Conservation (phyloP, 306 rosid species). For the Cicer chorassanicum region DNA sequence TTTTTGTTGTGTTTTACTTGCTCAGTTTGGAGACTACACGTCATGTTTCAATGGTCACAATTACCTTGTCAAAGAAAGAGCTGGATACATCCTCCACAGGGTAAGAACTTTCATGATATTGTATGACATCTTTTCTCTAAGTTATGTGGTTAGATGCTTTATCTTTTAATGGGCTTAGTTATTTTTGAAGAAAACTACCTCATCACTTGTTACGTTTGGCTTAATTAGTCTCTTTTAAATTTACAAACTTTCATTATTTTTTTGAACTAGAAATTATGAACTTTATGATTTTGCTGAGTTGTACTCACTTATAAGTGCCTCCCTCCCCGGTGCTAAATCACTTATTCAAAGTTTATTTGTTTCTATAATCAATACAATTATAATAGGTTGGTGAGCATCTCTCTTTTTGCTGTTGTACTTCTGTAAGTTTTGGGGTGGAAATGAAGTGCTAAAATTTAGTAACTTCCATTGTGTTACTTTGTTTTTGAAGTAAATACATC, state of each 20-base stretch:
- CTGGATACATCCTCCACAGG: conserved; percentile 73
- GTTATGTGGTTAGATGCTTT: conserved; percentile 5
- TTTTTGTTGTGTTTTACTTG: conserved; percentile 39
- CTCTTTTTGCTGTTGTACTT: conserved; percentile 2
- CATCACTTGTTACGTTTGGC: conserved; percentile 24
- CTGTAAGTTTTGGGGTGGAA: neutral
- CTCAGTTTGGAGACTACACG: conserved; percentile 87
- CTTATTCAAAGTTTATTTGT: conserved; percentile 13
- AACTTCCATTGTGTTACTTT: neutral
- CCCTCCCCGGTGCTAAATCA: neutral
- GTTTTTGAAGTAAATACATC: neutral
- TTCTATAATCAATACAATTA: neutral
- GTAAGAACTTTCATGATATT: conserved; percentile 52
- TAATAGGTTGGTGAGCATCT: neutral
- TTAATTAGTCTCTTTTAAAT: conserved; percentile 23
- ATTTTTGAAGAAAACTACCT: conserved; percentile 5
- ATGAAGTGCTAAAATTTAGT: neutral
- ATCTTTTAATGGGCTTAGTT: neutral
- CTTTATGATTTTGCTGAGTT: conserved; percentile 7
- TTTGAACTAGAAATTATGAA: neutral
- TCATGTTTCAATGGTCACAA: conserved; percentile 90
- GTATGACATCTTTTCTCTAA: conserved; percentile 15
- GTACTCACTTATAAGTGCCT: neutral
- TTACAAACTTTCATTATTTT: no score
- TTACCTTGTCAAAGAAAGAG: conserved; percentile 74